Base-by-base conservation (phyloP, 164 flowering plant genomes). In the Stephania yunnanensis region DNA sequence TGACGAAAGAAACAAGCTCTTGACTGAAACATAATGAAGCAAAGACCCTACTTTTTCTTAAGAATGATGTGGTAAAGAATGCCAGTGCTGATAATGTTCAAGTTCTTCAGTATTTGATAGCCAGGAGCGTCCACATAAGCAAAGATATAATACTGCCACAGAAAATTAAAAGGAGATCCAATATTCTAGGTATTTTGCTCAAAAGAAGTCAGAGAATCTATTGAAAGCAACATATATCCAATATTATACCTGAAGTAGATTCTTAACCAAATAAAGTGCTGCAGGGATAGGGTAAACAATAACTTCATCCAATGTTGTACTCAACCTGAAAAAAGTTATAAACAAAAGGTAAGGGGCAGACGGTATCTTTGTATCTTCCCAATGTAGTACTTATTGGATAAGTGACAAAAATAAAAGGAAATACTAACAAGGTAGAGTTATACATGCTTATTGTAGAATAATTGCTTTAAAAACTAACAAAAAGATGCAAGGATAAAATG, bases 111-210 rank as follows among this genome's bases (percentile, higher is more conserved):
- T 79, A 95, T 95, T 84, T 93, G 99, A 85, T 95, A 95, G 10
- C 97, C 95, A 10, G 99, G 99, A 72, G 99, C 99, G 82, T 93
- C 93, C 76, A 95, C 99, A 81, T 95, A 95, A n/a, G 95, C 93
- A 88, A 95, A 95, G 79, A 95, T 95, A 82, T 95, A 93, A 81
- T 95, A 95, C 99, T 95, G 91, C 85, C 69, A 84, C n/a, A 82
- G 36, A 58, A 80, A 80, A 31, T 10, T 65, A 45, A 64, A 72
- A 63, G 19, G 25, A 58, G 31, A 73, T 30, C 31, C 68, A 50
- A 15, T 15, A 10, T 10, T 78, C 71, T 44, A 61, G 64, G 52
- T 46, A 64, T 44, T 17, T 52, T 52, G 12, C 10, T 42, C 17
- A 72, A 68, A 70, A 71, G 6, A 46, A 20, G 53, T 5, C 46